Evolutionary conservation across 2,329 filamentous ascomycete species (phyloP), one percentile per base, ranked within the genome.

Genomic region (Westerdykella aurantiaca): DNA sequence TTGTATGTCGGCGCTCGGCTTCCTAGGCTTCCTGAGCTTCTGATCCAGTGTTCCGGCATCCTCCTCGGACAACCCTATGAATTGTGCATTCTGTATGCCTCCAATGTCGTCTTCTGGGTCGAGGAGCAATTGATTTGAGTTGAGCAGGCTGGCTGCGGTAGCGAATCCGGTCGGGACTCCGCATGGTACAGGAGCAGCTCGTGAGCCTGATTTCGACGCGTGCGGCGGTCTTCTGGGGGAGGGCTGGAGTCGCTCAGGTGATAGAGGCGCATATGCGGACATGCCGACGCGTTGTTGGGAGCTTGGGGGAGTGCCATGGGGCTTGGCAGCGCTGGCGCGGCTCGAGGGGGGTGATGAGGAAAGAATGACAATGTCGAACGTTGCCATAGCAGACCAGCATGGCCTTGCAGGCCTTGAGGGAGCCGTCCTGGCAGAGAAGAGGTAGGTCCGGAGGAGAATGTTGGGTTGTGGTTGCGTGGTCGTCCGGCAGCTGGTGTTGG

Each of bases 61-160:
- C 16, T 34, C 33, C 48, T 16, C 5, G 17, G 9, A 10, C 22
- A 29, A 47, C 7, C 22, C 17, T 38, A 22, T 12, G 39, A 43
- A 43, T 21, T 48, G 45, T n/a, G 39, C 44, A 12, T 42, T 23
- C 11, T 45, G 44, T 44, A 34, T 17, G 9, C 43, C 44, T n/a
- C 34, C 37, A 18, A 35, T 4, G 5, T 53, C 42, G 5, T 55
- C 49, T 34, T 56, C 48, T 1, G 47, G 23, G 7, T 51, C 50
- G 11, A 58, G 48, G 29, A 45, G 51, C 34, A 63, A 57, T 38
- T 60, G 56, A 33, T 58, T 53, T 2, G 59, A 60, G 43, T 52
- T 55, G n/a, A 66, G 41, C 13, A 68, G 46, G 41, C 57, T 63
- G 41, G 51, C 50, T 6, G 63, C 62, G 43, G 62, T 66, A 54